Base-by-base conservation (phyloP, 225 moss, liverwort and hornwort genomes). In the Rhytidiadelphus loreus region DNA sequence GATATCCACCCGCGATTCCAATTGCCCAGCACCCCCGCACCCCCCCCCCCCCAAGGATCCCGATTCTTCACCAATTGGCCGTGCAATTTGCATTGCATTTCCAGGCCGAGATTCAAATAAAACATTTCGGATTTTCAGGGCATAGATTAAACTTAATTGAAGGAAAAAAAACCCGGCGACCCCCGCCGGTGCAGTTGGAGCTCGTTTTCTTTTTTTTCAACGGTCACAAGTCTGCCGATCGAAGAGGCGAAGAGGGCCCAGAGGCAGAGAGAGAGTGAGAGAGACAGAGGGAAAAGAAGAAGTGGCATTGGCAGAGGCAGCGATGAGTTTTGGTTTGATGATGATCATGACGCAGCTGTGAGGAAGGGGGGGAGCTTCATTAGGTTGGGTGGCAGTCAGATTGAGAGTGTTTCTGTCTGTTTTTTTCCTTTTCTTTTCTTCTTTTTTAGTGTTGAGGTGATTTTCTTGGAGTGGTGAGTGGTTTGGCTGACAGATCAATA, bases 401-500 rank as follows among this genome's bases (percentile, higher is more conserved):
- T 78, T 41, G 39, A 46, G 52, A n/a, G 50, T 81, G 52, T 21
- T 11, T 86, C 24, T 33, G 24, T 19, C 22, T 52, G 15, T 86
- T 21, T 64, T 57, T 32, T 69, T 25, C 18, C 43, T 9, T 37
- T 73, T 13, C 78, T 78, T 56, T 57, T 29, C 57, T 48, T 81
- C 39, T 56, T 43, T 57, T 55, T 13, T 16, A 9, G 66, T 14
- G 66, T 50, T 15, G 78, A 37, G 25, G 30, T 50, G 81, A 65
- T 35, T 83, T 88, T 89, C 89, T 89, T 91, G 91, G 88, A 88
- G 90, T 60, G 91, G 87, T 73, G 52, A 72, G 76, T 50, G 10
- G 50, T 48, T 63, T 41, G 16, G 82, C 84, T 77, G 84, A 88
- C 77, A 84, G 88, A 77, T 82, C 66, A n/a, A 37, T 80, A 82